Evolutionary conservation across 495 filamentous ascomycete genomes (phyloP), one percentile per base, ranked within the genome.

Genomic region (Podospora conica): DNA sequence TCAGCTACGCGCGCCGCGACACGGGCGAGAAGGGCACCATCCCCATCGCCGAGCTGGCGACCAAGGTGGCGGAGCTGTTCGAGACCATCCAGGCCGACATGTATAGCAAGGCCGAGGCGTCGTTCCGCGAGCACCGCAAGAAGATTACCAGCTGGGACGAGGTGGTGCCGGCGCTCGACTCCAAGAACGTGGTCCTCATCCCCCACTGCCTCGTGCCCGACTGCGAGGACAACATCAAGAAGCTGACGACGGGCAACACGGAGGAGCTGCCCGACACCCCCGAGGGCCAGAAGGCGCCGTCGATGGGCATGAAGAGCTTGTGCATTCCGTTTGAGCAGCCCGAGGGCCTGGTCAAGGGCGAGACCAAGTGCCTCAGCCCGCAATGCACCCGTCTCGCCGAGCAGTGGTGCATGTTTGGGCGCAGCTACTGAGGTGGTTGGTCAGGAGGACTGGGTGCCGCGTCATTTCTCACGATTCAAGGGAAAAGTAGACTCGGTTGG

Each of bases 251-350:
- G 23, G 85, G 90, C 60, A 90, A 86, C 73, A 82, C 82, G 15
- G 86, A 88, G 71, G 86, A 90, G 61, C 81, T 85, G 20, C 81
- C 84, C 53, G 89, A 88, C 59, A 84, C 80, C 40, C 85, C 91
- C 12, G 87, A 92, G 68, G 91, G 93, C 71, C 83, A 90, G 70
- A 88, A 87, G 71, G 90, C 90, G 21, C 95, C 96, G 57, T 89
- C 86, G 68, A 98, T 98, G 96, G 95, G 95, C 66, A 96, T 95
- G 72, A 98, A 98, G 87, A 90, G 87, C 67, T 83, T 98, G 71
- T 98, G 95, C 77, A 97, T 98, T 83, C 95, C 96, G 22, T 96
- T 96, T 73, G 91, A 98, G 68, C 95, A 98, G 79, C 92, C 94
- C 40, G 87, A 89, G 69, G 91, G 88, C 40, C 77, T 97, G 65